Evolutionary conservation across 352 stramenopile species (phyloP), one percentile per base, ranked within the genome.

Genomic region (Elongisporangium senticosum): DNA sequence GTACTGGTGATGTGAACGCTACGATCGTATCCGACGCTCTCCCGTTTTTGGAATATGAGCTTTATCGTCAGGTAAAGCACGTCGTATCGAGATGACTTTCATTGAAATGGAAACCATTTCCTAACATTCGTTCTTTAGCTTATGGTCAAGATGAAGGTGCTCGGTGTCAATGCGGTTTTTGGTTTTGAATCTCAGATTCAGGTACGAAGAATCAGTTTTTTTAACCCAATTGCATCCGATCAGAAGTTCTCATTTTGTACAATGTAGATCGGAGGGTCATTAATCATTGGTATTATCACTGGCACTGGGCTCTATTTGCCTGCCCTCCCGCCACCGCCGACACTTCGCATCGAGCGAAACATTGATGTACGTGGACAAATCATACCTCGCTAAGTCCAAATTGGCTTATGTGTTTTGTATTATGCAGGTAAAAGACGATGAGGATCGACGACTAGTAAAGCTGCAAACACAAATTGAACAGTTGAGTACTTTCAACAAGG

Each of bases 21-120:
- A 97, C 97, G 13, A 94, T 96, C 55, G 93, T 99, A 2, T 98
- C 90, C 4, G 93, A 99, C 64, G 94, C 92, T 8, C 79, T 99
- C 3, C 96, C 96, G n/a, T 99, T 99, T 61, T 70, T 99, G 21
- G 96, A 99, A 64, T 98, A 99, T 64, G 96, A 99, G 59, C 77
- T 99, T 5, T 97, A 98, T 76, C 91, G 97, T 15, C 96, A 99
- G 79, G 83, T 99, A 59, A 4, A 61, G 50, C 33, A 49, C 7
- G 7, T 5, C 15, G 39, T 17, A 17, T 55, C 22, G 21, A 54
- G 20, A 7, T 61, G 11, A 54, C n/a, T 20, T 40, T 53, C 13
- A 55, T 52, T 33, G 19, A 54, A 7, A 58, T 20, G 14, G 26
- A 28, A 28, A 3, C 24, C 7, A 15, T 49, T 54, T 56, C 39